Percentiles rank a stretch among this genome's conserved stretches.
These are phyloP conservation scores for Raffaelea deltoideospora DNA, from an alignment of 2,329 filamentous ascomycete genomes.

Conservation along the genomic window DNA sequence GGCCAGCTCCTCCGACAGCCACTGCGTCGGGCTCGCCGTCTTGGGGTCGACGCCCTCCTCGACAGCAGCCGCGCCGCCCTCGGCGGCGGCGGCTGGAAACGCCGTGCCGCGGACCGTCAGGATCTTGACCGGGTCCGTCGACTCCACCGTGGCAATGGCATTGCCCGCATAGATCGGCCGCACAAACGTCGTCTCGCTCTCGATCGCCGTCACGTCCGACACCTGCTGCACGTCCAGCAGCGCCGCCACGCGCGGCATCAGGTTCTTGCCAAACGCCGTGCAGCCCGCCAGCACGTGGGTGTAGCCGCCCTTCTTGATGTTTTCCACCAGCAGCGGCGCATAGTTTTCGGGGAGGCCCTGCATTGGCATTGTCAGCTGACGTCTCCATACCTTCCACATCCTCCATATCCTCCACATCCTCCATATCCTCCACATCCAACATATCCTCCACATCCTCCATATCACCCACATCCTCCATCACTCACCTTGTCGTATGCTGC, in stretches of 20 bases:
- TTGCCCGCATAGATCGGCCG: slow-evolving; percentile 97
- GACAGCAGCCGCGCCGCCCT: slow-evolving; percentile 56
- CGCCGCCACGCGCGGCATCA: slow-evolving; percentile 82
- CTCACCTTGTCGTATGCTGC: slow-evolving; percentile 77
- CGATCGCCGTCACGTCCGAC: slow-evolving; percentile 76
- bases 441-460: too few relatives aligned
- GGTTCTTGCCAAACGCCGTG: slow-evolving; percentile 90
- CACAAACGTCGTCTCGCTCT: slow-evolving; percentile 87
- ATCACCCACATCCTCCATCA: too few relatives aligned
- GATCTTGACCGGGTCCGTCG: slow-evolving; percentile 69
- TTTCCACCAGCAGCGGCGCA: slow-evolving; percentile 84
- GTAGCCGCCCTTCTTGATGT: slow-evolving; percentile 90
- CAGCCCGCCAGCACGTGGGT: slow-evolving; percentile 85
- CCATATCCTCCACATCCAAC: neutral
- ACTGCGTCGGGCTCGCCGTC: slow-evolving; percentile 57
- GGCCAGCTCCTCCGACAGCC: slow-evolving; percentile 85
- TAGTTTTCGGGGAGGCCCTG: slow-evolving; percentile 86
- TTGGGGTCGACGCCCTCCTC: slow-evolving; percentile 80
- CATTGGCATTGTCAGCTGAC: too few relatives aligned
- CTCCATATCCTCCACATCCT: too few relatives aligned
- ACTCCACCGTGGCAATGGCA: slow-evolving; percentile 91
- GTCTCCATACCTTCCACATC: too few relatives aligned
- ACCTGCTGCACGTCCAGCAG: slow-evolving; percentile 86
- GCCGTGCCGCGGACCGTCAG: slow-evolving; percentile 89
- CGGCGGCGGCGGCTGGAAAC: slow-evolving; percentile 57